A percentile compares a stretch with the other conserved stretches of the same genome.
These are phyloP conservation scores for Microstegium vimineum DNA, from an alignment of 176 grass and related monocot species.

Conservation along the genomic window DNA sequence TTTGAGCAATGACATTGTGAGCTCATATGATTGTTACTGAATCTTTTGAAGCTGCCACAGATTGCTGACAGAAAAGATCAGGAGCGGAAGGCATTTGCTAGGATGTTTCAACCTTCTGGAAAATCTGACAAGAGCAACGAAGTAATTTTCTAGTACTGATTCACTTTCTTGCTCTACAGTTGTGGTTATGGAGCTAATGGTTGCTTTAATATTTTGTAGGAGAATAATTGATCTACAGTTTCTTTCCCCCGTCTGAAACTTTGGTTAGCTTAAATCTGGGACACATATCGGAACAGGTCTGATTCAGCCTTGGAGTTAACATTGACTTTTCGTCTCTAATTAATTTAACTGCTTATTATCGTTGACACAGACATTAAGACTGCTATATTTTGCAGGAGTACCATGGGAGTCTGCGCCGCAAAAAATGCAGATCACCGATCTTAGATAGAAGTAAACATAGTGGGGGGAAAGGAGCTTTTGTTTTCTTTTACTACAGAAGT, in stretches of 20 bases:
- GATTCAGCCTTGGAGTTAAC: not conserved
- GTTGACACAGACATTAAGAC: not conserved
- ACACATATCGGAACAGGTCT: conserved; percentile 25
- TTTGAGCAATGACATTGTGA: not conserved
- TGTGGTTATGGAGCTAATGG: not conserved
- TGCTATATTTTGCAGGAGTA: conserved; percentile 23
- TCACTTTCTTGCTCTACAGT: not conserved
- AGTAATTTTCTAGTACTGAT: conserved; percentile 33
- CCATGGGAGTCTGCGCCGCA: not conserved
- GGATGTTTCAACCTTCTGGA: conserved; percentile 77
- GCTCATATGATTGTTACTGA: not conserved
- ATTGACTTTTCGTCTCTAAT: not conserved
- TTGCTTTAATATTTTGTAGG: conserved; percentile 17
- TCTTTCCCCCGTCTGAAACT: conserved; percentile 32
- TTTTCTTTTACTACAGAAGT: conserved; percentile 36
- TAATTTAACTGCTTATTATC: not conserved
- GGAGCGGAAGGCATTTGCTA: conserved; percentile 82
- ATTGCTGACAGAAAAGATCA: conserved; percentile 73
- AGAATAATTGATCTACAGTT: conserved; percentile 31
- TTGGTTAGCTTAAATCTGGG: conserved; percentile 46
- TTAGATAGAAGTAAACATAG: conserved; percentile 43
- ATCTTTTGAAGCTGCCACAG: conserved; percentile 33
- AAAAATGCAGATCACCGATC: conserved; percentile 8
- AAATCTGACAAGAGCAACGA: conserved; percentile 56
- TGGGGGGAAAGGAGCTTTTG: conserved; percentile 27